Percentiles rank a stretch among this genome's conserved stretches.
Evolutionary conservation across 306 rosid genomes (phyloP).

Genomic region (Cicer yamashitae): DNA sequence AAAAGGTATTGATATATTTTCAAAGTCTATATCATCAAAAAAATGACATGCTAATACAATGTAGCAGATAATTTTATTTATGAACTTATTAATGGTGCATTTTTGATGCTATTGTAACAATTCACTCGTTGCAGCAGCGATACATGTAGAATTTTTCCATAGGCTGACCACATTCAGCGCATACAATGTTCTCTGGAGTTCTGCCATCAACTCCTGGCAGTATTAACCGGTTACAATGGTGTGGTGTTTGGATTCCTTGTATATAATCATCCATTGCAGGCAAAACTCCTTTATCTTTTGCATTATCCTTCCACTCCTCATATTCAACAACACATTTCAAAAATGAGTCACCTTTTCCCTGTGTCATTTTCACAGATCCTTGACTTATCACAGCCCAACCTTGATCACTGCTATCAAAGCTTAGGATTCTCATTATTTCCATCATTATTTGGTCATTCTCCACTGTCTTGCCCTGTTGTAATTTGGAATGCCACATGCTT

Average conservation of each 20-base stretch:
- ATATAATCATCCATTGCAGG: constrained; percentile 50
- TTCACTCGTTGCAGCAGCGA: constrained; percentile 55
- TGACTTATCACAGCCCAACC: constrained; percentile 54
- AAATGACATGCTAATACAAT: too few species aligned
- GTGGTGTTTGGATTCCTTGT: constrained; percentile 42
- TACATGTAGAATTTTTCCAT: constrained; percentile 59
- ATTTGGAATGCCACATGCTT: constrained; percentile 68
- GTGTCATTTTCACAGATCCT: constrained; percentile 41
- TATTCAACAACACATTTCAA: constrained; percentile 27
- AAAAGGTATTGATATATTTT: too few species aligned
- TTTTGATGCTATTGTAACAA: not conserved
- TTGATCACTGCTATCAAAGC: constrained; percentile 47
- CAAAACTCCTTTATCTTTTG: constrained; percentile 38
- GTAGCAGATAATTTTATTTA: too few species aligned
- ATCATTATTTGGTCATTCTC: constrained; percentile 52
- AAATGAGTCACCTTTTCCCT: constrained; percentile 46
- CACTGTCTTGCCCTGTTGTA: constrained; percentile 40
- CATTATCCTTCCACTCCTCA: constrained; percentile 49
- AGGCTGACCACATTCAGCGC: constrained; percentile 53
- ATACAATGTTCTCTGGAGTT: constrained; percentile 39
- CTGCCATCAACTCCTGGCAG: constrained; percentile 48
- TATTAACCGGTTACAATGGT: constrained; percentile 51
- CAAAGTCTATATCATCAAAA: too few species aligned
- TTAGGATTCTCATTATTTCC: constrained; percentile 49
- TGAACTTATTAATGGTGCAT: not conserved